phyloP scores from a whole-genome alignment of 805 yeast genomes.

The Sungouiozyma ichnusensis region DNA sequence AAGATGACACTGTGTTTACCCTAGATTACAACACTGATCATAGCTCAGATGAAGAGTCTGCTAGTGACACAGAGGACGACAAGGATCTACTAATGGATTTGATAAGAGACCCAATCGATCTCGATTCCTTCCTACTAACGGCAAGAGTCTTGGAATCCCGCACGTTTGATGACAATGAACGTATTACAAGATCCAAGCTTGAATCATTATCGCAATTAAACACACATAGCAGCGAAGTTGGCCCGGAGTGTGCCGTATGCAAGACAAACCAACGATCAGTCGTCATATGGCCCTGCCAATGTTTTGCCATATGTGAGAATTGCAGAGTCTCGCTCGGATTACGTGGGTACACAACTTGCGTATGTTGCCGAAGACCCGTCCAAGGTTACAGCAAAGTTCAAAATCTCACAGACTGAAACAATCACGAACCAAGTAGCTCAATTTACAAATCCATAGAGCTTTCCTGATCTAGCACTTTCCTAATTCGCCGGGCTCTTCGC shows the following conservation, averaged over 20 bases:
- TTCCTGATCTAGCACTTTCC: too few relatives aligned
- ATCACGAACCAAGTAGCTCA: too few relatives aligned
- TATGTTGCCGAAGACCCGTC: slow-evolving; percentile 72
- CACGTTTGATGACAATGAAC: too few relatives aligned
- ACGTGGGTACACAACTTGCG: slow-evolving; percentile 69
- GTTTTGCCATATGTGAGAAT: slow-evolving; percentile 77
- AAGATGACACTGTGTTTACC: neutral
- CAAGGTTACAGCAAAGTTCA: slow-evolving; percentile 37
- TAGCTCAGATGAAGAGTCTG: neutral
- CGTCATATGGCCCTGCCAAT: slow-evolving; percentile 85
- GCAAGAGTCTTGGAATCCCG: neutral
- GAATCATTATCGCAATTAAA: neutral
- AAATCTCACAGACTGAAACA: neutral
- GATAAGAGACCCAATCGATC: slow-evolving; percentile 2
- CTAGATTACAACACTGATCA: neutral
- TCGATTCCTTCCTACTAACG: neutral
- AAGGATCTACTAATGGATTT: neutral
- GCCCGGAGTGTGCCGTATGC: slow-evolving; percentile 67
- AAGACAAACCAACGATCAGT: slow-evolving; percentile 63
- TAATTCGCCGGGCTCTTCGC: too few relatives aligned
- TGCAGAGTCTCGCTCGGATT: slow-evolving; percentile 68
- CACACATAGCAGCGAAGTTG: slow-evolving; percentile 7
- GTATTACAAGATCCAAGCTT: neutral
- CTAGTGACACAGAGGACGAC: neutral
- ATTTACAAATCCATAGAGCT: too few relatives aligned